Evolutionary conservation across 1,139 yeast genomes (phyloP), one percentile per base, ranked within the genome.

Genomic region (Taphrina wiesneri): DNA sequence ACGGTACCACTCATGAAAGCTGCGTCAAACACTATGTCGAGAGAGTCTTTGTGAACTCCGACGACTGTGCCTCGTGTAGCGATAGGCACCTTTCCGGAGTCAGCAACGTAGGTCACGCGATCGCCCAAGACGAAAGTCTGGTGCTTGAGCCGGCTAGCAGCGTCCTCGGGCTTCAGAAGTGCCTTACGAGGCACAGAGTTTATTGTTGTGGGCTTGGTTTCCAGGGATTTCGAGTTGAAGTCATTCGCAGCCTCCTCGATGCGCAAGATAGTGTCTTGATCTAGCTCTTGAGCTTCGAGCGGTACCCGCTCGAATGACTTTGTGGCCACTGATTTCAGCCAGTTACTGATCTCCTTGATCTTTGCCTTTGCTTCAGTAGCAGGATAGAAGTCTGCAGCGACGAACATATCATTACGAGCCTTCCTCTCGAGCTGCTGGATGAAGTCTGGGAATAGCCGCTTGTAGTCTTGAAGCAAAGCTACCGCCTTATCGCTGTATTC

Each of bases 51-150:
- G 56, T 84, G 84, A 70, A 89, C 86, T 3, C 93, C 91, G 64
- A 89, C 88, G 66, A 93, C 96, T 0, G 97, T 91, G 74, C 99
- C 99, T 72, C 89, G 87, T 25, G 91, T 83, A 73, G 88, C 90
- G 67, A 86, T 78, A 41, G 97, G 96, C 17, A 92, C 96, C 74
- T 90, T 91, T 67, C 98, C 98, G 45, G 89, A 86, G 72, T 87
- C 90, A 73, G 88, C 87, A 26, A 91, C 89, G 72, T 90, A 91
- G 39, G 89, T 84, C 46, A 95, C 90, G 69, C 99, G 84, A 74
- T 93, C 98, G 72, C 99, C 99, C 45, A 95, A 80, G 45, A 83
- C 83, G 74, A 93, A 95, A 63, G 81, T 79, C 78, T 95, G 99
- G 61, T 83, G 82, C 69, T 88, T 83, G 71, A 95, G 81, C 70